Percentiles rank a stretch among this genome's conserved stretches.
Conservation (phyloP, 2,329 filamentous ascomycete genomes). For the Diplocarpon rosae region DNA sequence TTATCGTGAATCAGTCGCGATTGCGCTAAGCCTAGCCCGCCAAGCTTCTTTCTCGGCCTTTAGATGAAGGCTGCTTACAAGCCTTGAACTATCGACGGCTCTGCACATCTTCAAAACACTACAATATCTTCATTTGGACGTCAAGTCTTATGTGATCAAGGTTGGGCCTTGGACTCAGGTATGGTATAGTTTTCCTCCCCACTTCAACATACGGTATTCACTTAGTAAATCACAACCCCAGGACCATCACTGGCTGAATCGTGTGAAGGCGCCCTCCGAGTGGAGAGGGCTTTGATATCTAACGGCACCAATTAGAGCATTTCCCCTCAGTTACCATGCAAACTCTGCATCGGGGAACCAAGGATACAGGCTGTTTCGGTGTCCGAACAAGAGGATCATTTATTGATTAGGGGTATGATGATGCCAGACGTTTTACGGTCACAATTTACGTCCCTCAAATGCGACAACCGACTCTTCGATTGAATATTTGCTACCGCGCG, state of each 20-base stretch:
- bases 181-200: no score
- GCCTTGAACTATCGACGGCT: background rate
- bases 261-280: no score
- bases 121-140: no score
- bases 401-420: conserved; percentile 14
- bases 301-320: conserved; percentile 9
- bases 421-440: conserved; percentile 11
- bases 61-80: background rate
- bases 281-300: background rate
- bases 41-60: background rate
- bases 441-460: conserved; percentile 6
- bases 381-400: conserved; percentile 11
- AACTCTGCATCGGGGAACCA: background rate
- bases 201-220: no score
- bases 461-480: conserved; percentile 5
- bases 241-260: no score
- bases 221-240: no score
- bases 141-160: no score
- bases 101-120: no score
- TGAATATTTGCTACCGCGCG: conserved; percentile 21
- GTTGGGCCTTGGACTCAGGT: no score
- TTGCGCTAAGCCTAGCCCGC: background rate
- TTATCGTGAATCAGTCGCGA: background rate
- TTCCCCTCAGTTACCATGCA: conserved; percentile 3
- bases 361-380: no score